Evolutionary conservation across 1,284 basidiomycete genomes (phyloP), one percentile per base, ranked within the genome.

Genomic region (Vanrija sp.): DNA sequence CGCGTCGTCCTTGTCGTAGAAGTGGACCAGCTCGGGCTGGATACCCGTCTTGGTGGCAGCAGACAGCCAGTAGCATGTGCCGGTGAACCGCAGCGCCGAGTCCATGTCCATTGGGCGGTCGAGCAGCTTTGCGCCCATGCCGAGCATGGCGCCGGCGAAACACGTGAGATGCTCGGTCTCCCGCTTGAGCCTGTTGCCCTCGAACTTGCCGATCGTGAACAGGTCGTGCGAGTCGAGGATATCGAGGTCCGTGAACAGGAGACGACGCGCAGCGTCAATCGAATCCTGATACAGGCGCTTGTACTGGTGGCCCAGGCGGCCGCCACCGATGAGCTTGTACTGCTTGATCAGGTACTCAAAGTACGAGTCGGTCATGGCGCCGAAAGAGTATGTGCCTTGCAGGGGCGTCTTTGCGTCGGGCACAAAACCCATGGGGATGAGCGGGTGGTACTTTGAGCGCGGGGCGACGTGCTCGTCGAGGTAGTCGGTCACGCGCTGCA

Each of bases 301-400:
- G 69, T 81, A 83, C 53, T 79, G 78, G 38, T 72, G 61, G 1
- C 76, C 66, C 3, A 61, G 52, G 10, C 62, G 42, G 5, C 66
- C 66, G 6, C 73, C 77, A 26, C 78, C 79, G 3, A 81, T 69
- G 4, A 81, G 71, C 60, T 80, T 78, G 65, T 79, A 76, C 62
- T 77, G 73, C 66, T 82, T 82, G 75, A 81, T 76, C 19, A 83
- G 71, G 64, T 82, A 83, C 63, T 82, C 82, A 66, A 82, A 83
- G 67, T 81, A 82, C 25, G 71, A 76, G 59, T 77, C 75, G 6
- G 67, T 64, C 66, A 79, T 70, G 19, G 78, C 81, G 16, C 82
- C 82, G 42, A 81, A 77, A 1, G 76, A 70, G 60, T 64, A 72
- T 5, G 64, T 58, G 29, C 77, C 75, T 12, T 46, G 9, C 21